phyloP scores from a whole-genome alignment of 192 early-diverging fungal species.

The Rhizophagus clarus region DNA sequence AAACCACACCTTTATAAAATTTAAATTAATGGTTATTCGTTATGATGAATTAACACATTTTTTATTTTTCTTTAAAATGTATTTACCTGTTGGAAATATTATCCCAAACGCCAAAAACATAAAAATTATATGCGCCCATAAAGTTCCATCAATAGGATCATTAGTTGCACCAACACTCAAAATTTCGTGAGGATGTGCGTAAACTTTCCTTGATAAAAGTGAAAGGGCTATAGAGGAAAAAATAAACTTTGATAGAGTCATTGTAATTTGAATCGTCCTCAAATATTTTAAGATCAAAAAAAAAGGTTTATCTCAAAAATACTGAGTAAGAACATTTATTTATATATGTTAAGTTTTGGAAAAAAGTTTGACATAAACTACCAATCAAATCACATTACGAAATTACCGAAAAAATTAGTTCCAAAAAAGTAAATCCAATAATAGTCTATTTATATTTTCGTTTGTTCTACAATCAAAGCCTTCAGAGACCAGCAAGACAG shows the following conservation, averaged over 20 bases:
- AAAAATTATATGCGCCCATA: conserved; percentile 12
- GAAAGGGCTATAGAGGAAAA: neutral
- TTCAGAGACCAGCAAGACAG: too few species aligned
- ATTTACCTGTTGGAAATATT: conserved; percentile 19
- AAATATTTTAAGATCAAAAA: neutral
- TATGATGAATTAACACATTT: neutral
- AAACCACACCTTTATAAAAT: conserved; percentile 51
- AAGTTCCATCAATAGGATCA: conserved; percentile 2
- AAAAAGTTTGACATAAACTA: too few species aligned
- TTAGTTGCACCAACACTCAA: neutral
- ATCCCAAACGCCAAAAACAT: conserved; percentile 22
- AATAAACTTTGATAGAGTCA: neutral
- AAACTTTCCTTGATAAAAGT: neutral
- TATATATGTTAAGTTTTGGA: too few species aligned
- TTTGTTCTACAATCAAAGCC: too few species aligned
- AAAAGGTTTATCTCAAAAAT: neutral
- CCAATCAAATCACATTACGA: too few species aligned
- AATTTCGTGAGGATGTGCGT: neutral
- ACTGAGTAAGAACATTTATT: too few species aligned
- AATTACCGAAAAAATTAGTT: too few species aligned
- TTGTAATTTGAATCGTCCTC: neutral
- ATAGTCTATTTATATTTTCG: too few species aligned
- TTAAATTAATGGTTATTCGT: conserved; percentile 12
- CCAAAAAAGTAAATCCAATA: too few species aligned
- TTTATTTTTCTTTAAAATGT: neutral